These are phyloP conservation scores for Phytophthora cryptogea DNA, from an alignment of 352 stramenopile species.

Conservation along the genomic window DNA sequence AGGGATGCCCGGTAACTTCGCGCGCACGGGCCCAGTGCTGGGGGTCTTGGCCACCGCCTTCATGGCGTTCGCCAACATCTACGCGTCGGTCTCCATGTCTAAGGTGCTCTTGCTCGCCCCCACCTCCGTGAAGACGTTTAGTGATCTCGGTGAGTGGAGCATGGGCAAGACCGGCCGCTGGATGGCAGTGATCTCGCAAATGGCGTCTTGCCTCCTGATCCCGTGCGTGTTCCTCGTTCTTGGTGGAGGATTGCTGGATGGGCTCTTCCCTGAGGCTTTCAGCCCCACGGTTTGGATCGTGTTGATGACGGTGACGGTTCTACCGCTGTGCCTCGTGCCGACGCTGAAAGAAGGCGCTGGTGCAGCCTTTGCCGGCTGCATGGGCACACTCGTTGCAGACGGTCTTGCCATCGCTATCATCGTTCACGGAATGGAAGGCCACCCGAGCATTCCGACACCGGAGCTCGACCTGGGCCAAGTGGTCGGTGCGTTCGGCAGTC, in stretches of 20 bases:
- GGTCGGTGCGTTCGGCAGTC: constrained; percentile 53
- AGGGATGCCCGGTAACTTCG: constrained; percentile 60
- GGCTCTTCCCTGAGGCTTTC: constrained; percentile 55
- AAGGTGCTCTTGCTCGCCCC: constrained; percentile 59
- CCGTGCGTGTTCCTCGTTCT: constrained; percentile 31
- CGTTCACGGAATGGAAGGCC: constrained; percentile 50
- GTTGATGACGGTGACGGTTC: constrained; percentile 52
- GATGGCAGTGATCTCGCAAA: constrained; percentile 49
- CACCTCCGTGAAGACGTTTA: constrained; percentile 53
- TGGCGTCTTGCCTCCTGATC: constrained; percentile 51
- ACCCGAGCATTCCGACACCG: constrained; percentile 44
- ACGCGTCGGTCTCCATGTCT: constrained; percentile 51
- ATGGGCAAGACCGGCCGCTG: constrained; percentile 56
- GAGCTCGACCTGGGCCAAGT: constrained; percentile 51
- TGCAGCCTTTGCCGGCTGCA: no score
- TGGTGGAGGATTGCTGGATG: constrained; percentile 37
- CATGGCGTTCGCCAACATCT: constrained; percentile 70
- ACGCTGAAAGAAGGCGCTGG: no score
- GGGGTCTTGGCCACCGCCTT: constrained; percentile 51
- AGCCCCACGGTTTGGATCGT: constrained; percentile 57
- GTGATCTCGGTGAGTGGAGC: constrained; percentile 61
- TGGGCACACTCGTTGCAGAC: constrained; percentile 37
- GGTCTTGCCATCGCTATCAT: constrained; percentile 50
- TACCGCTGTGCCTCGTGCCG: constrained; percentile 19
- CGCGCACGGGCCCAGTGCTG: constrained; percentile 46